These are phyloP conservation scores for Yarrowia porcina DNA, from an alignment of 805 yeast genomes.

Conservation along the genomic window DNA sequence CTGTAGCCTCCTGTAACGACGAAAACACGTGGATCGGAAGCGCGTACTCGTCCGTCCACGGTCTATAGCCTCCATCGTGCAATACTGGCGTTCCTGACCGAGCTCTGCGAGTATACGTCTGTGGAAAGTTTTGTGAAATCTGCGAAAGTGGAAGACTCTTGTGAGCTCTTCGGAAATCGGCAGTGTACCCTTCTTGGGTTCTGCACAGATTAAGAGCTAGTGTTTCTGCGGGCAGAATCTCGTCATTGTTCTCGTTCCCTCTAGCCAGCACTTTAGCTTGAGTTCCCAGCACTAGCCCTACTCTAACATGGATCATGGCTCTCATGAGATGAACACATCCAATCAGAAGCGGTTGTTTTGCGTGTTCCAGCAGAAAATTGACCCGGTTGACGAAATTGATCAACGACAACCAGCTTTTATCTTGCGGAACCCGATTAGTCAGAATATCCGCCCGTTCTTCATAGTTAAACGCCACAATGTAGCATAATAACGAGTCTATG, in stretches of 20 bases:
- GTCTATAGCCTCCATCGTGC: slow-evolving; percentile 37
- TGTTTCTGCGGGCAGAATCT: background rate
- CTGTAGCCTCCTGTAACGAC: slow-evolving; percentile 42
- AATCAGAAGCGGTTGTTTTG: slow-evolving; percentile 33
- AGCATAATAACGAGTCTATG: slow-evolving; percentile 43
- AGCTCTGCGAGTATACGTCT: slow-evolving; percentile 29
- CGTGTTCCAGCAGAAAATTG: slow-evolving; percentile 30
- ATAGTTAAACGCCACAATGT: slow-evolving; percentile 41
- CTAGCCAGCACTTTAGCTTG: background rate
- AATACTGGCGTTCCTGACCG: slow-evolving; percentile 27
- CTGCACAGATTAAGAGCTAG: background rate
- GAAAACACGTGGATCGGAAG: slow-evolving; percentile 42
- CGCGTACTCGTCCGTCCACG: slow-evolving; percentile 37
- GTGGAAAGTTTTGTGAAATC: slow-evolving; percentile 31
- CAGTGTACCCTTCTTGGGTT: slow-evolving; percentile 29
- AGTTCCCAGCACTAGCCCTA: background rate
- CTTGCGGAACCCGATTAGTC: slow-evolving; percentile 33
- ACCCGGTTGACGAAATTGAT: slow-evolving; percentile 37
- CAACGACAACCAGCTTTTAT: slow-evolving; percentile 41
- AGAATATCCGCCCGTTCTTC: slow-evolving; percentile 40
- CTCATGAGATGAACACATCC: slow-evolving; percentile 37
- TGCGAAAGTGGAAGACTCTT: slow-evolving; percentile 31
- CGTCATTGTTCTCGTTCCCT: background rate
- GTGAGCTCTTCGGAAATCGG: slow-evolving; percentile 36
- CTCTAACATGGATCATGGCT: slow-evolving; percentile 34